Base-by-base conservation (phyloP, 2,329 filamentous ascomycete genomes). In the Thermoascus crustaceus region DNA sequence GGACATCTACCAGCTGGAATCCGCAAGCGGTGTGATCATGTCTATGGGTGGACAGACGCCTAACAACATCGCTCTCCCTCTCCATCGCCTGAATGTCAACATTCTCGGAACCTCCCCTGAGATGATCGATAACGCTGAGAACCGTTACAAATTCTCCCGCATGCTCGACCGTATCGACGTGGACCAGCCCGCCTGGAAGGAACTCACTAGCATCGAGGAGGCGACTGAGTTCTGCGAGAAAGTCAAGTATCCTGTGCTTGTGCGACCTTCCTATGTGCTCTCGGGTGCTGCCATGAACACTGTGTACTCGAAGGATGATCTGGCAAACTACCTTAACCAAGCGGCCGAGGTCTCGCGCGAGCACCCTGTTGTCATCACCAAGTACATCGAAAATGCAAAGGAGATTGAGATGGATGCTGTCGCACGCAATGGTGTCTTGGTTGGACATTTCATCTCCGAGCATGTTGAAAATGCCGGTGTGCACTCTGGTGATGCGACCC, bases 341-440 rank as follows among this genome's bases (percentile, higher is more conserved):
- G 91, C 91, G 35, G 85, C 77, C 5, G 88, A 94, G 46, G 91
- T 98, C 30, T 96, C 91, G 4, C 80, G 85, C 43, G 89, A 96
- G 43, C 85, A 96, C 60, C 91, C 91, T 1, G 91, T 98, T 7
- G 91, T 98, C 42, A 96, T 98, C 55, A 96, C 89, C 42, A 98
- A 98, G 69, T 98, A 96, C 67, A 96, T 98, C 48, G 91, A 98
- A 70, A 91, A 94, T 48, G 91, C 91, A 46, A 96, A 98, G 72
- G 91, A 98, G 63, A 96, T 98, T 45, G 91, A 98, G 65, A 96
- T 98, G 91, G 91, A 98, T 52, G 91, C 91, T 25, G 91, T 98
- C 29, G 91, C 89, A 35, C 82, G 80, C 52, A 82, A 93, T 49
- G 91, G 91, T 55, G 80, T 76, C 36, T 83, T 96, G 64, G 78